Base-by-base conservation (phyloP, 371 early-diverging fungal genomes). In the Sanchytrium tribonematis region DNA sequence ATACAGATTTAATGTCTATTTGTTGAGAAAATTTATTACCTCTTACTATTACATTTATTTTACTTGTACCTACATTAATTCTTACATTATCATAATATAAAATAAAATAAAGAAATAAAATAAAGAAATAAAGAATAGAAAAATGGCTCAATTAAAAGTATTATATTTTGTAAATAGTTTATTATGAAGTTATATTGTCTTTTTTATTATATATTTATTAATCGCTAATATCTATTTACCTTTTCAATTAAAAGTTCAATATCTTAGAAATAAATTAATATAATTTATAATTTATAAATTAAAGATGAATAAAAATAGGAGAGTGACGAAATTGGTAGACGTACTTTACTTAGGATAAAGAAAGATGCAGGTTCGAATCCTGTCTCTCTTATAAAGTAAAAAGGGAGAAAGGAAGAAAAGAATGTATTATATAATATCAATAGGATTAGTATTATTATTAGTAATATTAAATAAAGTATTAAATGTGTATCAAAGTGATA, bases 401-500 rank as follows among this genome's bases (percentile, higher is more conserved):
- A 48, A 12, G 22, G 22, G 22, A 12, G 48, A 48, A 48, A 48
- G 48, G 48, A 48, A 48, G 48, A 48, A 22, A 12, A 48, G 5
- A 48, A 12, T 48, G 48, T 48, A 12, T 48, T 12, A 12, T 5
- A 48, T 48, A 48, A 48, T 48, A 48, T 5, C 48, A 48, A 12
- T 48, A 48, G 48, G 22, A 48, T 12, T 48, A 48, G 22, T 48
- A 22, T 48, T 48, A 48, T 22, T 48, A 48, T 5, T 5, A 22
- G 48, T 48, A 48, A 22, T 22, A 48, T 48, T n/a, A n/a, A n/a
- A n/a, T n/a, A n/a, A n/a, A n/a, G n/a, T n/a, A n/a, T n/a, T n/a
- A n/a, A n/a, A n/a, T n/a, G n/a, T n/a, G n/a, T 48, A 48, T 48
- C 48, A 48, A 48, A 48, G 48, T 48, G 48, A 48, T 22, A 48